phyloP scores from a whole-genome alignment of 495 filamentous ascomycete genomes.

The Penicillium canariense region DNA sequence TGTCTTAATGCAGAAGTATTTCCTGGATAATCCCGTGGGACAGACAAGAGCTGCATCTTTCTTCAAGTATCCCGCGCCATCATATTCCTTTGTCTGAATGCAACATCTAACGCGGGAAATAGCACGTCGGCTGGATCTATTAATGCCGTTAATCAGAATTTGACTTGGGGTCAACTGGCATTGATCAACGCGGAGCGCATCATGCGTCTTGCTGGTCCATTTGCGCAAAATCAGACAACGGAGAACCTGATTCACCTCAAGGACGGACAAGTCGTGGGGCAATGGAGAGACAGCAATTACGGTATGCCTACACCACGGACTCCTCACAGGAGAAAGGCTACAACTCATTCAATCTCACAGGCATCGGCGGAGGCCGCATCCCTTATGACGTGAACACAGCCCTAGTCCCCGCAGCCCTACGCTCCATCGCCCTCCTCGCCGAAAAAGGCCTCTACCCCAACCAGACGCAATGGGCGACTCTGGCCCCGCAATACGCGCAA shows the following conservation, averaged over 20 bases:
- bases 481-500: constrained; percentile 51
- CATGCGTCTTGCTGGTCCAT: constrained; percentile 54
- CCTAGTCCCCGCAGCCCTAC: constrained; percentile 58
- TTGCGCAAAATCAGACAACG: constrained; percentile 49
- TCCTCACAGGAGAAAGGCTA: not conserved
- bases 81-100: not conserved
- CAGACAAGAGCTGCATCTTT: constrained; percentile 41
- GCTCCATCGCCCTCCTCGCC: constrained; percentile 53
- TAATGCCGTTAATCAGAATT: constrained; percentile 45
- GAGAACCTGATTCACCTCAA: constrained; percentile 59
- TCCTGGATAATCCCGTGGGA: constrained; percentile 48
- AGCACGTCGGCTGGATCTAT: constrained; percentile 45
- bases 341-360: constrained; percentile 7
- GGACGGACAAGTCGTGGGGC: constrained; percentile 52
- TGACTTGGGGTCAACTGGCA: constrained; percentile 52
- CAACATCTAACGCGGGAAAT: not conserved
- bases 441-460: constrained; percentile 47
- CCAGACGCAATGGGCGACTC: constrained; percentile 45
- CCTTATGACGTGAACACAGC: constrained; percentile 67
- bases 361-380: constrained; percentile 60
- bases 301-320: constrained; percentile 15
- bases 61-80: constrained; percentile 31
- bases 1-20: constrained; percentile 57
- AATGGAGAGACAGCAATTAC: constrained; percentile 62
- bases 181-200: constrained; percentile 55